phyloP scores from a whole-genome alignment of 768 basidiomycete species.

The Kwoniella pini region DNA sequence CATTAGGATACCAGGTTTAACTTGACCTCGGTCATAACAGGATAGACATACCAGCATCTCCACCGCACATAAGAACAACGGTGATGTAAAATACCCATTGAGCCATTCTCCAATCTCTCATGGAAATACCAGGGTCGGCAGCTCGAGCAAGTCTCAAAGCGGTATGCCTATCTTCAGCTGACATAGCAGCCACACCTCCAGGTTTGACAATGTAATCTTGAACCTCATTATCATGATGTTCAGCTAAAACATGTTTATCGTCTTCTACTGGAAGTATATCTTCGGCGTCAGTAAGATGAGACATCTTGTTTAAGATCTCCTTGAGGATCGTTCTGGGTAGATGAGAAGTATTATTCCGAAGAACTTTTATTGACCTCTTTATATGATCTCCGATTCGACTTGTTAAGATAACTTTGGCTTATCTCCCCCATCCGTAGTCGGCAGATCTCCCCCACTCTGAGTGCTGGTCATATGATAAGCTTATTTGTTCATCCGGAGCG shows the following conservation, averaged over 20 bases:
- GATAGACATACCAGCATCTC: slow-evolving; percentile 26
- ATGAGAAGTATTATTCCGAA: too few relatives aligned
- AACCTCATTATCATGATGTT: background rate
- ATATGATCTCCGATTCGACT: too few relatives aligned
- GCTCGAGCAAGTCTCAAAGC: slow-evolving; percentile 25
- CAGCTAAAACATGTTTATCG: background rate
- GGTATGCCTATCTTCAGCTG: slow-evolving; percentile 24
- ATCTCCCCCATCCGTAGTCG: too few relatives aligned
- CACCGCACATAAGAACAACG: slow-evolving; percentile 10
- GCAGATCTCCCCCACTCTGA: too few relatives aligned
- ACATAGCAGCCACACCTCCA: slow-evolving; percentile 11
- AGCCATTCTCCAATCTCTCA: slow-evolving; percentile 1
- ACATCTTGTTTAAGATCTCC: background rate
- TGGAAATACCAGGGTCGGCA: slow-evolving; percentile 28
- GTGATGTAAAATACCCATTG: slow-evolving; percentile 6
- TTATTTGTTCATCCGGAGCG: too few relatives aligned
- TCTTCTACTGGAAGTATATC: background rate
- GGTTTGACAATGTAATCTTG: background rate
- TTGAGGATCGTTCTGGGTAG: too few relatives aligned
- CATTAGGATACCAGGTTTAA: background rate
- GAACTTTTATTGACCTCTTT: too few relatives aligned
- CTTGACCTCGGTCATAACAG: background rate
- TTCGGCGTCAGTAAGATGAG: background rate
- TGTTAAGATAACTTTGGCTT: too few relatives aligned
- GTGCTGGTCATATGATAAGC: too few relatives aligned